A percentile compares a stretch with the other conserved stretches of the same genome.
Conservation (phyloP, 1,284 basidiomycete genomes). For the Caloboletus firmus region DNA sequence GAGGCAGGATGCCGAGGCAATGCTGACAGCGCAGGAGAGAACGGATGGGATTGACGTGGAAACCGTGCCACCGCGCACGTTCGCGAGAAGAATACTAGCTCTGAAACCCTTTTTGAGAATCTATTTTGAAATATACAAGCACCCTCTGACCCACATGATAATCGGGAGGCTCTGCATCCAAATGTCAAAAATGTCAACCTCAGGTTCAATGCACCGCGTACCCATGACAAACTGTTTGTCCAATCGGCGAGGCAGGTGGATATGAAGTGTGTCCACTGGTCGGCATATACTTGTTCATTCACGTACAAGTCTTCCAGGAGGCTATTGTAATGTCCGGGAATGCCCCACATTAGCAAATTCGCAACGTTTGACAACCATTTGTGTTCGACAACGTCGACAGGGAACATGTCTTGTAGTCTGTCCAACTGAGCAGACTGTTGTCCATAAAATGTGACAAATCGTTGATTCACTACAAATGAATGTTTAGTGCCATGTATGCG, state of each 20-base stretch:
- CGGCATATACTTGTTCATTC: constrained; percentile 36
- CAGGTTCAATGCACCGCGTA: constrained; percentile 6
- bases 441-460: constrained; percentile 32
- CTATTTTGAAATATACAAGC: not conserved
- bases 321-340: constrained; percentile 26
- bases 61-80: constrained; percentile 23
- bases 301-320: constrained; percentile 32
- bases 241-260: constrained; percentile 31
- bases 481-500: not conserved
- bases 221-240: constrained; percentile 29
- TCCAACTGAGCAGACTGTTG: constrained; percentile 32
- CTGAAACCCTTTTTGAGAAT: constrained; percentile 12
- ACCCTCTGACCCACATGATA: constrained; percentile 27
- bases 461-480: constrained; percentile 25
- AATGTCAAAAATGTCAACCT: constrained; percentile 14
- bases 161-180: constrained; percentile 24
- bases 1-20: constrained; percentile 32
- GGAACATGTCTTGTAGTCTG: constrained; percentile 33
- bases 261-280: constrained; percentile 36
- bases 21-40: constrained; percentile 25
- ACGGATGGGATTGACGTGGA: constrained; percentile 25
- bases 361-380: constrained; percentile 18
- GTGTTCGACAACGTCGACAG: constrained; percentile 19
- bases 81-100: constrained; percentile 28
- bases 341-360: constrained; percentile 30